Percentiles rank a stretch among this genome's conserved stretches.
Evolutionary conservation across 192 early-diverging fungal species (phyloP).

Genomic region (Dissophora globulifera): DNA sequence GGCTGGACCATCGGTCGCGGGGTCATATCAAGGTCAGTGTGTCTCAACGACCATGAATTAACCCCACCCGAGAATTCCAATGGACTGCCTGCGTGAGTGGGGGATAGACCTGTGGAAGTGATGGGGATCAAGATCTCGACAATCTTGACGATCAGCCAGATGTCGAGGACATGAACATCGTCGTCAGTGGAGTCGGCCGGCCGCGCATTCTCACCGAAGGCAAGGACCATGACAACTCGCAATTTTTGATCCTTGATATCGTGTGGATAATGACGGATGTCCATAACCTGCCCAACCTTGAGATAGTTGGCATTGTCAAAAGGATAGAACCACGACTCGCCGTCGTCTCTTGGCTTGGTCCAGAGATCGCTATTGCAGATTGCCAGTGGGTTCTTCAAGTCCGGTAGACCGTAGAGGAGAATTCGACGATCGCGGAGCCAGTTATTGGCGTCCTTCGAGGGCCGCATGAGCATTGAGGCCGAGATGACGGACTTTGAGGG

Average conservation of each 20-base stretch:
- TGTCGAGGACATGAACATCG: conserved; percentile 16
- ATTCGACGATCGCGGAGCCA: conserved; percentile 6
- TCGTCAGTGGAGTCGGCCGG: not conserved
- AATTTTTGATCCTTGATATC: not conserved
- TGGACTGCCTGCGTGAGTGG: not conserved
- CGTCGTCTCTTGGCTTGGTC: not conserved
- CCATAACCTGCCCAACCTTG: conserved; percentile 17
- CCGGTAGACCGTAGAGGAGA: conserved; percentile 22
- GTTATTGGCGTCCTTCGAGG: not conserved
- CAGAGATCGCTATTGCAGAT: conserved; percentile 18
- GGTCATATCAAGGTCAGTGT: too few relatives aligned
- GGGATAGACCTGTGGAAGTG: not conserved
- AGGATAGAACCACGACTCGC: not conserved
- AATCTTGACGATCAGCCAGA: conserved; percentile 25
- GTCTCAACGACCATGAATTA: not conserved
- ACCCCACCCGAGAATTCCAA: not conserved
- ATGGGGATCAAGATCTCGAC: conserved; percentile 31
- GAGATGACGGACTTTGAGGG: conserved; percentile 16
- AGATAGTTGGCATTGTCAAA: not conserved
- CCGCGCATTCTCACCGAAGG: conserved; percentile 25
- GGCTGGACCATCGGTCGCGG: not conserved
- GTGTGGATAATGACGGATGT: conserved; percentile 33
- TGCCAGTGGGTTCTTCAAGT: conserved; percentile 30
- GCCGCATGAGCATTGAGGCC: conserved; percentile 22
- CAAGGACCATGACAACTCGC: conserved; percentile 35